Base-by-base conservation (phyloP, 176 grass and related monocot species). In the Coix lacrymajobi region DNA sequence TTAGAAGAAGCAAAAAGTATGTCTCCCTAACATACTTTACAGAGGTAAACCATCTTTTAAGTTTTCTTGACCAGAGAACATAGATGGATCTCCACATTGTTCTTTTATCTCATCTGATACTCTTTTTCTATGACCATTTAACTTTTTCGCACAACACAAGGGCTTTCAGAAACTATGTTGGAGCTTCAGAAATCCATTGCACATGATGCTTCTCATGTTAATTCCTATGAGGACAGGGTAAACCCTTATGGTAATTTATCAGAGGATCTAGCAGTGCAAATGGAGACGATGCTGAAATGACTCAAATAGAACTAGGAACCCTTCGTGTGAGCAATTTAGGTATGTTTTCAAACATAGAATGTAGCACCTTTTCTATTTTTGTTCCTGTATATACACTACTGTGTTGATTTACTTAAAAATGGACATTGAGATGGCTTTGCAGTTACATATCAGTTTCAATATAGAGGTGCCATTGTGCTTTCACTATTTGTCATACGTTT, bases 1-100 rank as follows among this genome's bases (percentile, higher is more conserved):
- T 92, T 99, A 89, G 96, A 99, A 85, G 96, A 99, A 88, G 93
- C 93, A 31, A 99, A 94, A 86, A 92, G 96, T 99, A 93, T 73
- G 87, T 87, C 15, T 77, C 51, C 32, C 39, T 20, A 81, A 81
- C 75, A 33, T 43, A 62, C 65, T 43, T 30, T 73, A 49, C 54
- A 66, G 9, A 49, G 41, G 48, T 61, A 73, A n/a, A 72, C 41
- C 10, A 4, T 44, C 20, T 71, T 81, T 68, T 24, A 28, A 45
- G 40, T 67, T 70, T 63, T 26, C 26, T 10, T 51, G 11, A 71
- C 29, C 28, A 52, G 43, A 83, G 60, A 34, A 54, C 54, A 37
- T 29, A 62, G 33, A 45, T 62, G 46, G 17, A 44, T 37, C 14
- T 15, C 19, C n/a, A n/a, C n/a, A n/a, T 60, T n/a, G n/a, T n/a